Evolutionary conservation across 2,329 filamentous ascomycete genomes (phyloP), one percentile per base, ranked within the genome.

Genomic region (Lachnellula cervina): DNA sequence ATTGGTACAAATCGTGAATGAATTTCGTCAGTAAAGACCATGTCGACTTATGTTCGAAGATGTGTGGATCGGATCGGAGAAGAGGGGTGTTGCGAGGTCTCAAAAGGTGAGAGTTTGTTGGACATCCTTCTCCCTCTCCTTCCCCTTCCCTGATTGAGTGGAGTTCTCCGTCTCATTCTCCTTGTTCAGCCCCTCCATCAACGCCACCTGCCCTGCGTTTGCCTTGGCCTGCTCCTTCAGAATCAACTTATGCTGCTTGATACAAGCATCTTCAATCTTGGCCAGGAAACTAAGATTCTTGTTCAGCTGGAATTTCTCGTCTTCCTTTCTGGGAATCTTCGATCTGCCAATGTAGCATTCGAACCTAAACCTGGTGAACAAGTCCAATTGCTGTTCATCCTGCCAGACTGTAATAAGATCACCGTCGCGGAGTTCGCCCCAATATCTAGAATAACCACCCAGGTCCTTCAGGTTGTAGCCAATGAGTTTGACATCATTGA

Each of bases 331-430:
- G 16, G 23, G 34, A 16, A 59, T 49, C 54, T 62, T 66, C 3
- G 64, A 67, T 34, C 55, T 57, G 5, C 68, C 67, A 62, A 62
- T 66, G 42, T 60, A 68, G 48, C 68, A 69, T 21, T 69, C 66
- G 40, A 70, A 70, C 35, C 57, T 53, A 21, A 69, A 64, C 19
- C 57, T 60, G 11, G 60, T 62, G 37, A 57, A 55, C 54, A 76
- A 70, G 9, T 52, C 46, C 0, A 47, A 56, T 37, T 67, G 71
- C 46, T 66, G 65, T 44, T 75, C 72, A 13, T 75, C 72, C 44
- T 82, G 76, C 78, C 85, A 95, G 6, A 96, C 81, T 2, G 84
- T 82, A 48, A 97, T 80, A 23, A 83, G 77, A 68, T 97, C 93
- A 1, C 89, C 90, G 35, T 88, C 83, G 68, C 90, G 82, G 14